Conservation (phyloP, 148 eudicot species). For the Fagopyrum homotropicum region DNA sequence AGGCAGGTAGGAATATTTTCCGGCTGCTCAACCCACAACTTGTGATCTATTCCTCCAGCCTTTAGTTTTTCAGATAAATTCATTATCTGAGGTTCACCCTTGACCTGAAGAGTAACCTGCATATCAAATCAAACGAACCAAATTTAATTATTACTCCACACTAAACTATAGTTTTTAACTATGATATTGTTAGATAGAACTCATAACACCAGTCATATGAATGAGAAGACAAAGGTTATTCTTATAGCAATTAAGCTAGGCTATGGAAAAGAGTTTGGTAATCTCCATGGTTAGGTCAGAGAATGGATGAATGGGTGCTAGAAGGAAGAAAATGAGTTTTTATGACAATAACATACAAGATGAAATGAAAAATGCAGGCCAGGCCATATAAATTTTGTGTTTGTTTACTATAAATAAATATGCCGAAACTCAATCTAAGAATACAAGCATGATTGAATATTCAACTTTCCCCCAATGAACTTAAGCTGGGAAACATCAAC, state of each 20-base stretch:
- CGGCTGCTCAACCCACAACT: constrained; percentile 88
- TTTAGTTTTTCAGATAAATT: constrained; percentile 69
- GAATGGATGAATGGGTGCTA: too few relatives aligned
- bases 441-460: too few relatives aligned
- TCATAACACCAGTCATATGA: not conserved
- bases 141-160: not conserved
- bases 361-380: not conserved
- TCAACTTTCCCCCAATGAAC: too few relatives aligned
- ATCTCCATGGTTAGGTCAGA: too few relatives aligned
- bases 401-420: not conserved
- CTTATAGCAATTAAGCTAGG: too few relatives aligned
- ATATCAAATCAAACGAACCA: not conserved
- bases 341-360: too few relatives aligned
- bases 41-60: constrained; percentile 48
- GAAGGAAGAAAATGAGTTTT: not conserved
- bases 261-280: too few relatives aligned
- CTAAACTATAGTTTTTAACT: not conserved
- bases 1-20: constrained; percentile 81
- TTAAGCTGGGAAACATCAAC: not conserved
- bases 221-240: too few relatives aligned
- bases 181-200: not conserved
- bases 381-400: not conserved
- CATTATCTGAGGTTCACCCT: constrained; percentile 66
- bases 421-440: not conserved
- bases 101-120: constrained; percentile 91